Conservation (phyloP, 1,139 yeast genomes). For the Geotrichum bryndzae region DNA sequence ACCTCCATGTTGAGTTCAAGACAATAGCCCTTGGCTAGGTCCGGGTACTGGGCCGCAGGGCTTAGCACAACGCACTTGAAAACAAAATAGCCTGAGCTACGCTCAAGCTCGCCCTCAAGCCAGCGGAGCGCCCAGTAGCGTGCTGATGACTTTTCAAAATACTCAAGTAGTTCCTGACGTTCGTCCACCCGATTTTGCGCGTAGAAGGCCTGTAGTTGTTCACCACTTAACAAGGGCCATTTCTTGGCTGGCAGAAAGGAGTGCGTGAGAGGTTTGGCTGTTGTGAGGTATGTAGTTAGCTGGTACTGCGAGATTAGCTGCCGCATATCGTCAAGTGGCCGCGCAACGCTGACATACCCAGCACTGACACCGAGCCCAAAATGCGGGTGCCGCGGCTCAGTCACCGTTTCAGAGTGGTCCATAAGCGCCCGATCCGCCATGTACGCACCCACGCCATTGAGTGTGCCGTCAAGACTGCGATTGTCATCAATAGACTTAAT, state of each 20-base stretch:
- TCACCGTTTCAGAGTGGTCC: neutral
- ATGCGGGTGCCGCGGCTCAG: slow-evolving; percentile 17
- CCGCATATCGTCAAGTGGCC: slow-evolving; percentile 24
- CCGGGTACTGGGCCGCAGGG: slow-evolving; percentile 24
- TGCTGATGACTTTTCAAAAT: slow-evolving; percentile 11
- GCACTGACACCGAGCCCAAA: slow-evolving; percentile 24
- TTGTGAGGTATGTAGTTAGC: slow-evolving; percentile 3
- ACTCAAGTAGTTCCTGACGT: neutral
- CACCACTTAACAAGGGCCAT: neutral
- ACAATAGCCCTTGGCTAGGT: slow-evolving; percentile 28
- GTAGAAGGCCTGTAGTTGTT: neutral
- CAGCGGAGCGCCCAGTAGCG: slow-evolving; percentile 21
- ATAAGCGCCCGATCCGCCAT: slow-evolving; percentile 8
- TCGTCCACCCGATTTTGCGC: neutral
- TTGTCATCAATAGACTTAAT: neutral
- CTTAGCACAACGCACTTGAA: slow-evolving; percentile 26
- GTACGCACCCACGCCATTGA: slow-evolving; percentile 11
- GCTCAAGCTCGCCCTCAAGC: slow-evolving; percentile 23
- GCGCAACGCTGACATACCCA: slow-evolving; percentile 24
- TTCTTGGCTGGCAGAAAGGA: neutral
- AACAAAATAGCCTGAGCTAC: slow-evolving; percentile 20
- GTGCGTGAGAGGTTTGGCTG: neutral
- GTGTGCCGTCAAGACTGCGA: slow-evolving; percentile 7
- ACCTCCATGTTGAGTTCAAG: slow-evolving; percentile 28
- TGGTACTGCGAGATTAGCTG: slow-evolving; percentile 23